Conservation (phyloP, 345 rosid species). For the Euphorbia lathyris region DNA sequence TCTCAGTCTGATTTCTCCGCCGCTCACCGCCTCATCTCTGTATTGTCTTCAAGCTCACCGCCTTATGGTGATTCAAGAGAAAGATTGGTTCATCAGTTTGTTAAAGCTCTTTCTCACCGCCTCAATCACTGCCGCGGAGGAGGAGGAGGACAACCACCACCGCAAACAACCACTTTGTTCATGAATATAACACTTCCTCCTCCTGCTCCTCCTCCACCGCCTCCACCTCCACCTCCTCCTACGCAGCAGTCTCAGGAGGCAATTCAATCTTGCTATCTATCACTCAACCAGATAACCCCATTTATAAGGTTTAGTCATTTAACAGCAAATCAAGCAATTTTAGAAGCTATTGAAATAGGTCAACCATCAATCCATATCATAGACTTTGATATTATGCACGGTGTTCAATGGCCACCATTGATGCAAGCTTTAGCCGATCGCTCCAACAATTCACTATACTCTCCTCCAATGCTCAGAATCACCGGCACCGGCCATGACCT, state of each 20-base stretch:
- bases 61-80: slow-evolving; percentile 81
- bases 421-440: slow-evolving; percentile 94
- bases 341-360: slow-evolving; percentile 62
- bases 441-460: slow-evolving; percentile 28
- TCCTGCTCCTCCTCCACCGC: slow-evolving; percentile 4
- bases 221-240: too few relatives aligned
- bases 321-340: slow-evolving; percentile 90
- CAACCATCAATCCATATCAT: slow-evolving; percentile 69
- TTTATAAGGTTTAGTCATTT: slow-evolving; percentile 83
- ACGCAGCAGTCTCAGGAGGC: slow-evolving; percentile 6
- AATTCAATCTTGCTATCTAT: slow-evolving; percentile 71
- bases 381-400: slow-evolving; percentile 94
- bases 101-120: slow-evolving; percentile 73
- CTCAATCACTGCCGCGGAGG: slow-evolving; percentile 38
- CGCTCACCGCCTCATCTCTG: slow-evolving; percentile 59
- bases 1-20: slow-evolving; percentile 69
- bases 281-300: slow-evolving; percentile 84
- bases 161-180: slow-evolving; percentile 10
- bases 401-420: slow-evolving; percentile 97
- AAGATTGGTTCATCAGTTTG: slow-evolving; percentile 64
- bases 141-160: slow-evolving; percentile 11
- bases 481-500: slow-evolving; percentile 79
- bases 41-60: slow-evolving; percentile 55
- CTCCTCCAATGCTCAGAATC: slow-evolving; percentile 73
- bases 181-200: slow-evolving; percentile 7